These are phyloP conservation scores for Desmodesmus armatus DNA, from an alignment of 139 green algal genomes.

Conservation along the genomic window DNA sequence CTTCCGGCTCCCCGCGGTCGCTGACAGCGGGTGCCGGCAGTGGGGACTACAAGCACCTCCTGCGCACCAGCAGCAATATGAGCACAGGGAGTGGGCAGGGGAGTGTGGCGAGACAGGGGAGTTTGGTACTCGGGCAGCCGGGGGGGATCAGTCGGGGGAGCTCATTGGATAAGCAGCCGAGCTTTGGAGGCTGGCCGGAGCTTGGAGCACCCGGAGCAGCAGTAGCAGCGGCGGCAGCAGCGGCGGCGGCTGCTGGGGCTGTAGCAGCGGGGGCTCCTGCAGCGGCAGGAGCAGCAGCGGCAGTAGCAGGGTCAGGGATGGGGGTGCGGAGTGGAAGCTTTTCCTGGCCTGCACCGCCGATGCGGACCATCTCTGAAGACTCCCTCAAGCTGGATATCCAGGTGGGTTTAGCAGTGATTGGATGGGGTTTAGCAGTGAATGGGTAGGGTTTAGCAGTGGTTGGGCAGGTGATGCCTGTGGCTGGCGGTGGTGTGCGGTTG, in stretches of 20 bases:
- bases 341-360: not conserved
- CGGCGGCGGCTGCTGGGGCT: not conserved
- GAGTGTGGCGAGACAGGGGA: conserved; percentile 13
- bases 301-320: not conserved
- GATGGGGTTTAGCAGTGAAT: not conserved
- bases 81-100: not conserved
- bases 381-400: conserved; percentile 39
- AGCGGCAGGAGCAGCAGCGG: not conserved
- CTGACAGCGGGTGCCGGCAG: no score
- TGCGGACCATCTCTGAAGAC: not conserved
- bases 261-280: not conserved
- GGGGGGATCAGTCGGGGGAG: not conserved
- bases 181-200: conserved; percentile 29
- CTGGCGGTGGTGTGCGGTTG: no score
- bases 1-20: no score
- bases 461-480: not conserved
- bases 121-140: not conserved
- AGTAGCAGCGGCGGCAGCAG: not conserved
- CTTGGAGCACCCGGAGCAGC: not conserved
- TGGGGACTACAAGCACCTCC: no score
- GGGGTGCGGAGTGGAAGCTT: not conserved
- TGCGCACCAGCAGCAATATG: conserved; percentile 15
- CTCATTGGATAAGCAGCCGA: conserved; percentile 9
- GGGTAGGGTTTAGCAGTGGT: not conserved
- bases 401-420: not conserved